Conservation (phyloP, 805 yeast species). For the Saccharomycopsis guyanensis region DNA sequence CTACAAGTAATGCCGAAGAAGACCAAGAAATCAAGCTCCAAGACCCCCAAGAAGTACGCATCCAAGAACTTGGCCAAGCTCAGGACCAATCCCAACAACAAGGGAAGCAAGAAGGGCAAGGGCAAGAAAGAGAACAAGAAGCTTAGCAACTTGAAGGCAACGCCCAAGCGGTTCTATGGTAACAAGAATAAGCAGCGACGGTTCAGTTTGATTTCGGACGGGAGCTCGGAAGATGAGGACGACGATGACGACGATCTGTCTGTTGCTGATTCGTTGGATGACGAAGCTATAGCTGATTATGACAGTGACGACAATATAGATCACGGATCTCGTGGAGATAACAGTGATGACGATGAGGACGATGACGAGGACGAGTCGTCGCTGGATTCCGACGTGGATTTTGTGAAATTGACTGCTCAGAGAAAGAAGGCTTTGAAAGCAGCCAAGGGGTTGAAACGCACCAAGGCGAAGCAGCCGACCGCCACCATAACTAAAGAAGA, state of each 20-base stretch:
- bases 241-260: conserved; percentile 29
- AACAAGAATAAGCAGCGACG: conserved; percentile 23
- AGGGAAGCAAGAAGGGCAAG: not conserved
- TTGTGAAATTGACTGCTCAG: conserved; percentile 63
- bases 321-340: conserved; percentile 32
- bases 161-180: not conserved
- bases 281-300: conserved; percentile 29
- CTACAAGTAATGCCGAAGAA: not conserved
- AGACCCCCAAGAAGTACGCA: not conserved
- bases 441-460: conserved; percentile 28
- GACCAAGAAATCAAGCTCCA: not conserved
- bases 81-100: not conserved
- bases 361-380: conserved; percentile 35
- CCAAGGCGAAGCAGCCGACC: conserved; percentile 26
- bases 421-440: conserved; percentile 52
- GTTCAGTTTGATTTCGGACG: conserved; percentile 38
- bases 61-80: not conserved
- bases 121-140: not conserved
- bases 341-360: conserved; percentile 28
- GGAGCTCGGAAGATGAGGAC: conserved; percentile 33
- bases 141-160: not conserved
- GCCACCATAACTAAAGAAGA: conserved; percentile 11
- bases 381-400: conserved; percentile 64
- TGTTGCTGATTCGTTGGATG: conserved; percentile 33
- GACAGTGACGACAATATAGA: conserved; percentile 30